A percentile compares a stretch with the other conserved stretches of the same genome.
Conservation (phyloP, 495 filamentous ascomycete genomes). For the Trypethelium eluteriae region DNA sequence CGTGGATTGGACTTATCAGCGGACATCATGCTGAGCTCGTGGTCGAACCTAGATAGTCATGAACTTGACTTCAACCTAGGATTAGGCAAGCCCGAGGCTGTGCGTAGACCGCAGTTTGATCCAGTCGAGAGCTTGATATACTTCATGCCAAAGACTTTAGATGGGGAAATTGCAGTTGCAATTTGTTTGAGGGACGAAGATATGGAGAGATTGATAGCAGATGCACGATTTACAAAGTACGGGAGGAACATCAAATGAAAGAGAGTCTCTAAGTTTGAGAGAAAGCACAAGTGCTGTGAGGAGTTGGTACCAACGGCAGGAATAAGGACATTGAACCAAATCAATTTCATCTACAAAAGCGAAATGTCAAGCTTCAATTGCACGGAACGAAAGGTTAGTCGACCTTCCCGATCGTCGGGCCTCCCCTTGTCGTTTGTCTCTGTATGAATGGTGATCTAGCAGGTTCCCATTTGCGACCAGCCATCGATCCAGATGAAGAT, state of each 20-base stretch:
- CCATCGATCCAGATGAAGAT: too few species aligned
- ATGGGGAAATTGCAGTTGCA: constrained; percentile 38
- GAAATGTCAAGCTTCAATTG: too few species aligned
- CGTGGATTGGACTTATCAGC: constrained; percentile 29
- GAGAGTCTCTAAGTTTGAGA: too few species aligned
- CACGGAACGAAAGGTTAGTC: too few species aligned
- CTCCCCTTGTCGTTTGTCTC: too few species aligned
- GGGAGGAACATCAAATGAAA: not conserved
- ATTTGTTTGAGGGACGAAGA: constrained; percentile 45
- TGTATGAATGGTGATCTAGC: too few species aligned
- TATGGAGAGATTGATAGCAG: constrained; percentile 34
- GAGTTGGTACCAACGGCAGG: too few species aligned
- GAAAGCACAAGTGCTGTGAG: too few species aligned
- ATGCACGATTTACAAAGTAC: constrained; percentile 38
- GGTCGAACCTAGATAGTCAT: constrained; percentile 44
- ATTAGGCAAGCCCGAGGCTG: constrained; percentile 43
- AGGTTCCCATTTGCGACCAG: too few species aligned
- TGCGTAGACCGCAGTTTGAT: constrained; percentile 42
- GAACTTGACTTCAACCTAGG: constrained; percentile 44
- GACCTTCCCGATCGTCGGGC: too few species aligned
- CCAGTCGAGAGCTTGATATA: constrained; percentile 45
- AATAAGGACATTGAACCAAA: too few species aligned
- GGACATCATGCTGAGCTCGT: constrained; percentile 49
- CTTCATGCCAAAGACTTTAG: constrained; percentile 38
- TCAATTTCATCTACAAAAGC: too few species aligned